Conservation (phyloP, 2,329 filamentous ascomycete genomes). For the Alternaria ethzedia region DNA sequence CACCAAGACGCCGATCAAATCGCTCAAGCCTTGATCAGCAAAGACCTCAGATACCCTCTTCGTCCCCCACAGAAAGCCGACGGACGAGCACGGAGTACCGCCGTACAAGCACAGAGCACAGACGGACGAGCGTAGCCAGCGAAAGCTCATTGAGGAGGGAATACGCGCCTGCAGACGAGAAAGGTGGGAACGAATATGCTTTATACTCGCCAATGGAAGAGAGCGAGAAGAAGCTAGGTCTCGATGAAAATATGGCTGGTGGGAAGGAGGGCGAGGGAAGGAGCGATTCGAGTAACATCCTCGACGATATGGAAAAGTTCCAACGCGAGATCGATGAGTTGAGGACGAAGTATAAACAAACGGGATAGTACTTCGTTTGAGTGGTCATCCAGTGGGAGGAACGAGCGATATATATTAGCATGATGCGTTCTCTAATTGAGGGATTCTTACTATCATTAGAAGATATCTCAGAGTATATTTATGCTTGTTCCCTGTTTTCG, state of each 20-base stretch:
- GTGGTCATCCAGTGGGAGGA: not conserved
- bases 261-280: constrained; percentile 1
- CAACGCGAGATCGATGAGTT: constrained; percentile 49
- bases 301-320: constrained; percentile 50
- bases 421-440: not conserved
- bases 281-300: constrained; percentile 36
- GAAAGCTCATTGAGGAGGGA: constrained; percentile 39
- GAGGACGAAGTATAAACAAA: constrained; percentile 34
- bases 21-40: constrained; percentile 43
- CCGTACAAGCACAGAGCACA: constrained; percentile 37
- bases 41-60: constrained; percentile 23
- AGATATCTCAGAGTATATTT: not conserved
- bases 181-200: constrained; percentile 25
- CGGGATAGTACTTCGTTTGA: not conserved
- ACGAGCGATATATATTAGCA: not conserved
- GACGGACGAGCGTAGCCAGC: constrained; percentile 42
- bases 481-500: not conserved
- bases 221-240: constrained; percentile 21
- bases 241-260: not conserved
- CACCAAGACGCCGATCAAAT: constrained; percentile 41
- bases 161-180: constrained; percentile 28
- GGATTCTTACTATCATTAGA: not conserved
- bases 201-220: constrained; percentile 40
- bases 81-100: constrained; percentile 37
- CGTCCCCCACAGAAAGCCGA: constrained; percentile 33